Conservation (phyloP, 441 rosid species). For the Pelargonium fulgidum region DNA sequence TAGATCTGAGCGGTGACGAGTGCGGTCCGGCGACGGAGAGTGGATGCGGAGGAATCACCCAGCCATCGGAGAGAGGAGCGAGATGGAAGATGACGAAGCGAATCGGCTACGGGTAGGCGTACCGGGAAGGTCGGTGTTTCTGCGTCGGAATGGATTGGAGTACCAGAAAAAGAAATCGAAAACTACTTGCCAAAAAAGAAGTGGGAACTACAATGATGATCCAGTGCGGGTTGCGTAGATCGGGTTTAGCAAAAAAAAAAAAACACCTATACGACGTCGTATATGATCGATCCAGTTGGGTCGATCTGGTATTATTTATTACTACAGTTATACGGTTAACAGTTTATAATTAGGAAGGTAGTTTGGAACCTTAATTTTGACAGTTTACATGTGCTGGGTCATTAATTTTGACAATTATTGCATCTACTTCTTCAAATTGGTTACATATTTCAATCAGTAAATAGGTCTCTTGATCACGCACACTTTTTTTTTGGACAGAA, state of each 20-base stretch:
- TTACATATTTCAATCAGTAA: no score
- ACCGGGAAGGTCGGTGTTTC: constrained; percentile 1
- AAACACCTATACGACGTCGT: neutral
- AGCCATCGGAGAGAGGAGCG: constrained; percentile 5
- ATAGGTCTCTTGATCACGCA: no score
- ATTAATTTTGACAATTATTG: no score
- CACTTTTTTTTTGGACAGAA: no score
- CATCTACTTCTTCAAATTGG: no score
- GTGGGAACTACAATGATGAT: neutral
- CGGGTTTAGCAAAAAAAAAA: neutral
- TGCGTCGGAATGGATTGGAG: neutral
- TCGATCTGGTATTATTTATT: neutral
- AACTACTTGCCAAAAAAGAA: constrained; percentile 2
- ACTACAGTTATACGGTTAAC: no score
- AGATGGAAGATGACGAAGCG: neutral
- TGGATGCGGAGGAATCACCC: neutral
- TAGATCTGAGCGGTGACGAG: constrained; percentile 4
- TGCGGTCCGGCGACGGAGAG: neutral
- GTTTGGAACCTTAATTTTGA: no score
- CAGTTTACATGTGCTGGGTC: no score
- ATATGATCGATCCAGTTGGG: neutral
- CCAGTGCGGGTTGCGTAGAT: neutral
- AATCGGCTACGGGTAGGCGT: neutral
- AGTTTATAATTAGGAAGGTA: no score
- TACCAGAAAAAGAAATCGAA: neutral